Evolutionary conservation across 495 filamentous ascomycete genomes (phyloP), one percentile per base, ranked within the genome.

Genomic region (Penicillium soppii): DNA sequence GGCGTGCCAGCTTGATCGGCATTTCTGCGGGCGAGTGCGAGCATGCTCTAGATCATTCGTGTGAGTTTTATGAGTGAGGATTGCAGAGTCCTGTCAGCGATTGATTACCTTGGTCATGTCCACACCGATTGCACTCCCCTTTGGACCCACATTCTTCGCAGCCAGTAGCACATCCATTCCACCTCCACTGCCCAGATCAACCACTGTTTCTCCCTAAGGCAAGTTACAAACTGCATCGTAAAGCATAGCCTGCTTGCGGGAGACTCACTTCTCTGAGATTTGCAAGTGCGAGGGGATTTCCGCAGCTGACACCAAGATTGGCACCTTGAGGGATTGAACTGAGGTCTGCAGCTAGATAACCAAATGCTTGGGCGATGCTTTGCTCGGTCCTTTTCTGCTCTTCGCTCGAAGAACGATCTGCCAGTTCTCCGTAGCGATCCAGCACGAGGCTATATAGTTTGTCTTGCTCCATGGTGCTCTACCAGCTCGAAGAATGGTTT

Each of bases 131-230:
- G 74, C 81, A 7, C 64, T 66, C 5, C 85, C 85, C 2, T 57
- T 63, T 0, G 53, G 39, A 0, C 84, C 84, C 10, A 88, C 77
- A 48, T 78, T 81, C 38, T 65, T 62, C 4, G 81, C 72, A 17
- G 83, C 84, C 2, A 81, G 76, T 56, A 87, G 82, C 38, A 82
- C 71, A 56, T 88, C 85, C 48, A 88, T 83, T 5, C 84, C 84
- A 6, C 74, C 81, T 5, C 86, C 83, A 54, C 72, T 75, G 27
- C 86, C 84, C 4, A 88, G 63, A 52, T 88, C 85, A 48, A 88
- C 62, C 7, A 85, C 71, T 2, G 75, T 81, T 61, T 88, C 84
- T n/a, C 84, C 84, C 76, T 79, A 54, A 27, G 39, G 7, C 4
- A 12, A 12, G n/a, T n/a, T n/a, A n/a, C n/a, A n/a, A n/a, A n/a